A percentile compares a stretch with the other conserved stretches of the same genome.
These are phyloP conservation scores for Gardenia jasminoides DNA, from an alignment of 257 asterid genomes.

Conservation along the genomic window DNA sequence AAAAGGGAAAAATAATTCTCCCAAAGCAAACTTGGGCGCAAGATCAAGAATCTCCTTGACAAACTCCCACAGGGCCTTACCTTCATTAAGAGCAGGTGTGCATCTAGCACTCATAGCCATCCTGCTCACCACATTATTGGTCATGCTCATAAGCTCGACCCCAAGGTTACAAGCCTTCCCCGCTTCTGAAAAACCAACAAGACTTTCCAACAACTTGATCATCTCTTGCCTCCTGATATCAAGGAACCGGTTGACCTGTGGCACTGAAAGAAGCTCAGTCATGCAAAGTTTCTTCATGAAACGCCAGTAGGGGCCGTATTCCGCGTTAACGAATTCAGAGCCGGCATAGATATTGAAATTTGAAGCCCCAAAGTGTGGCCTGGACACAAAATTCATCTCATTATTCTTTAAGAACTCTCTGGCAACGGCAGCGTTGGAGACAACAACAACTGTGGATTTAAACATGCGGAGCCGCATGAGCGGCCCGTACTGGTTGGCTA, in stretches of 20 bases:
- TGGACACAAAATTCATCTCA: slow-evolving; percentile 41
- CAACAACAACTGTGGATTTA: slow-evolving; percentile 40
- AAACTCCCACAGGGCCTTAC: slow-evolving; percentile 43
- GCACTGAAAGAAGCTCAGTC: slow-evolving; percentile 52
- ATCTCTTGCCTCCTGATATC: slow-evolving; percentile 19
- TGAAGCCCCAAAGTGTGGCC: slow-evolving; percentile 40
- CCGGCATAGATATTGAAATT: slow-evolving; percentile 51
- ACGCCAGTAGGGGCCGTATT: slow-evolving; percentile 64
- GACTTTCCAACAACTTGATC: slow-evolving; percentile 18
- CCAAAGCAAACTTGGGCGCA: slow-evolving; percentile 41
- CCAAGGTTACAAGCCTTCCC: slow-evolving; percentile 45
- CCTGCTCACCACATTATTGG: slow-evolving; percentile 43
- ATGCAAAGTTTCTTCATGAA: slow-evolving; percentile 70
- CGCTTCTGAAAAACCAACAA: slow-evolving; percentile 15
- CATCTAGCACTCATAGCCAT: slow-evolving; percentile 62
- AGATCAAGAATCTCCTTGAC: slow-evolving; percentile 42
- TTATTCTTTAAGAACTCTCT: slow-evolving; percentile 50
- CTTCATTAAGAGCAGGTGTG: slow-evolving; percentile 40
- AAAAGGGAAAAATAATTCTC: slow-evolving; percentile 52
- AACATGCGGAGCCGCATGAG: slow-evolving; percentile 47
- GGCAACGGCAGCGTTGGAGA: slow-evolving; percentile 40
- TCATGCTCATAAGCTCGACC: slow-evolving; percentile 39
- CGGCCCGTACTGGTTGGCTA: slow-evolving; percentile 47
- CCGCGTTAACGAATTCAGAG: slow-evolving; percentile 48
- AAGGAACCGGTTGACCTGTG: slow-evolving; percentile 38